Percentiles rank a stretch among this genome's conserved stretches.
phyloP scores from a whole-genome alignment of 2,329 filamentous ascomycete species.

The Ophiostoma quercus region DNA sequence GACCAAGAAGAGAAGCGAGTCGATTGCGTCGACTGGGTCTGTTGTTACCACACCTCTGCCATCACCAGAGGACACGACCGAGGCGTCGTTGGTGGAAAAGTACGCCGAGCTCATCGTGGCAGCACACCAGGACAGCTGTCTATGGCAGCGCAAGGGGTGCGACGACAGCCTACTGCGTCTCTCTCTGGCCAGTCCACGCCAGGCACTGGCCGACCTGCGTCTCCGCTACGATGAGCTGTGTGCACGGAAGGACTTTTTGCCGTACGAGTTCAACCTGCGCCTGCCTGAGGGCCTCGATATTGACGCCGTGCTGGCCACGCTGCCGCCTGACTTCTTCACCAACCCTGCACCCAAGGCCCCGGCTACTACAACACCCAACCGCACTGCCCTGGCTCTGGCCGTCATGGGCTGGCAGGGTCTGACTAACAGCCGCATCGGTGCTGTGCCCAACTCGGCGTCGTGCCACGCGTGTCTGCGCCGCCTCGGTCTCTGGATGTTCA shows the following conservation, averaged over 20 bases:
- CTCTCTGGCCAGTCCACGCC: constrained; percentile 56
- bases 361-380: constrained; percentile 41
- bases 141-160: constrained; percentile 84
- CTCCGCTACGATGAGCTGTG: constrained; percentile 61
- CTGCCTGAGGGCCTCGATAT: constrained; percentile 51
- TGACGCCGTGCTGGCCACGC: constrained; percentile 44
- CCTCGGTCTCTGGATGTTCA: constrained; percentile 91
- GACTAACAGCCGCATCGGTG: constrained; percentile 48
- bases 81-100: constrained; percentile 66
- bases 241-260: constrained; percentile 50
- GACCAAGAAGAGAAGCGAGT: neutral
- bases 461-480: constrained; percentile 85
- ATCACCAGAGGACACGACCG: constrained; percentile 41
- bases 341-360: constrained; percentile 32
- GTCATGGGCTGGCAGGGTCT: constrained; percentile 72
- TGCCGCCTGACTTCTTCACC: constrained; percentile 52
- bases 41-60: constrained; percentile 47
- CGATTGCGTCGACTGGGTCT: neutral
- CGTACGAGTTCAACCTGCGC: constrained; percentile 57
- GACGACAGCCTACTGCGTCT: constrained; percentile 62
- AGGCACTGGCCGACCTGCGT: constrained; percentile 54
- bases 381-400: constrained; percentile 62
- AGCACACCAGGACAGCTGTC: constrained; percentile 73
- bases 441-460: constrained; percentile 66
- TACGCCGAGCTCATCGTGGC: constrained; percentile 68